Percentiles rank a stretch among this genome's conserved stretches.
phyloP scores from a whole-genome alignment of 805 yeast species.

The Starmerella asiatica region DNA sequence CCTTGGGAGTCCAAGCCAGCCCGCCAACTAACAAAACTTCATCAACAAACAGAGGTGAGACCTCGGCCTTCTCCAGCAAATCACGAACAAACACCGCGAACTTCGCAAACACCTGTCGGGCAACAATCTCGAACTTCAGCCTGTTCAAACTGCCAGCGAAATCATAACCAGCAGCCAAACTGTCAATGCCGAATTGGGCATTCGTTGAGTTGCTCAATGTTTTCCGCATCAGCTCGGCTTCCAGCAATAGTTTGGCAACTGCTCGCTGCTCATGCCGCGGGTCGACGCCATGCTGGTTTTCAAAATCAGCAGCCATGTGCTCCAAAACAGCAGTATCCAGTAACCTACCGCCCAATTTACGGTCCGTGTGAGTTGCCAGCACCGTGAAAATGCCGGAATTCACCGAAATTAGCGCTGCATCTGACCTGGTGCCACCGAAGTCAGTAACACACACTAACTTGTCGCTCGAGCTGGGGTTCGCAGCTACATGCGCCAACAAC shows the following conservation, averaged over 20 bases:
- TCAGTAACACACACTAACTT: constrained; percentile 84
- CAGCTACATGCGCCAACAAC: constrained; percentile 60
- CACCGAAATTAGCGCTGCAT: constrained; percentile 83
- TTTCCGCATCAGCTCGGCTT: constrained; percentile 72
- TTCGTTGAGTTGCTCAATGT: constrained; percentile 81
- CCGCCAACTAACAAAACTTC: constrained; percentile 93
- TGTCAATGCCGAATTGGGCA: constrained; percentile 86
- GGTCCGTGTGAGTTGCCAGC: constrained; percentile 71
- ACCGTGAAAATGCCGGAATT: constrained; percentile 90
- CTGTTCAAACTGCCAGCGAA: constrained; percentile 88
- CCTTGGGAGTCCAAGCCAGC: constrained; percentile 80
- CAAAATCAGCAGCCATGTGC: constrained; percentile 82
- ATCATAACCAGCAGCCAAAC: constrained; percentile 86
- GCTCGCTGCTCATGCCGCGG: constrained; percentile 75
- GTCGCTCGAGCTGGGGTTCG: constrained; percentile 35
- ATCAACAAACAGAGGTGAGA: constrained; percentile 75
- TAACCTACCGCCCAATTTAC: constrained; percentile 73
- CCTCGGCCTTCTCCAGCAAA: constrained; percentile 65
- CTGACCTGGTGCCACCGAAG: constrained; percentile 91
- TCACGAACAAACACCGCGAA: constrained; percentile 65
- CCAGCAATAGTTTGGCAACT: constrained; percentile 73
- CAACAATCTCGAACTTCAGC: constrained; percentile 79
- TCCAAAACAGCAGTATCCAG: constrained; percentile 71
- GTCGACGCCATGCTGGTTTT: constrained; percentile 70
- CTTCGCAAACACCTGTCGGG: constrained; percentile 61